Evolutionary conservation across 2,329 filamentous ascomycete species (phyloP).

Genomic region (Colletotrichum sidae): DNA sequence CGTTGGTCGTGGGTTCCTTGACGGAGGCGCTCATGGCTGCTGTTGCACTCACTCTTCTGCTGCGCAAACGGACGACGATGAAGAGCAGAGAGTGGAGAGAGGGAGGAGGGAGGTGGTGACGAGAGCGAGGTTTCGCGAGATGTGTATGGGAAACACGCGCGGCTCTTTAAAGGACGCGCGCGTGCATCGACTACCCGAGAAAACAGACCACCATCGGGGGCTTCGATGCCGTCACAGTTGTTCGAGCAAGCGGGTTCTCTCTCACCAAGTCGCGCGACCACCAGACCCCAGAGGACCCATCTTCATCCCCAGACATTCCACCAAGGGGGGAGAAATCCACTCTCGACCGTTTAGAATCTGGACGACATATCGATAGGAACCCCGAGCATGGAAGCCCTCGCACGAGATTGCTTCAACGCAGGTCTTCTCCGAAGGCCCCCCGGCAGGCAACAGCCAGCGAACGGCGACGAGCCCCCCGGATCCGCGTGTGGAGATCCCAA

Average conservation of each 20-base stretch:
- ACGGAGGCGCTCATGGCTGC: neutral
- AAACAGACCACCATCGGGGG: conserved; percentile 3
- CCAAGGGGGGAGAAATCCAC: neutral
- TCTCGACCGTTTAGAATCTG: neutral
- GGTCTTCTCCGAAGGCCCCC: neutral
- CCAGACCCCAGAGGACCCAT: conserved; percentile 12
- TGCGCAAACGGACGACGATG: neutral
- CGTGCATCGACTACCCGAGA: neutral
- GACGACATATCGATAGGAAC: neutral
- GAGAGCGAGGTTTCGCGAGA: neutral
- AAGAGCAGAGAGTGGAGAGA: neutral
- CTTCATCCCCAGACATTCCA: conserved; percentile 21
- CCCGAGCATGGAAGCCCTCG: neutral
- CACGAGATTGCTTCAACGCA: conserved; percentile 2
- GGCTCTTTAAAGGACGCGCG: neutral
- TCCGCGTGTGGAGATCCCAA: too few species aligned
- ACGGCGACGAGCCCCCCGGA: neutral
- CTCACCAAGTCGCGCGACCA: neutral
- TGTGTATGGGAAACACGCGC: neutral
- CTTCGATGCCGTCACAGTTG: conserved; percentile 21
- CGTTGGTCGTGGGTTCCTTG: conserved; percentile 7
- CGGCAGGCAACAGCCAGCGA: neutral
- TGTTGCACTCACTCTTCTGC: too few species aligned
- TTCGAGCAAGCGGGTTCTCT: conserved; percentile 10
- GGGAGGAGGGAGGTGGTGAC: neutral